phyloP scores from a whole-genome alignment of 805 yeast species.

The Saccharomycopsis sp. region DNA sequence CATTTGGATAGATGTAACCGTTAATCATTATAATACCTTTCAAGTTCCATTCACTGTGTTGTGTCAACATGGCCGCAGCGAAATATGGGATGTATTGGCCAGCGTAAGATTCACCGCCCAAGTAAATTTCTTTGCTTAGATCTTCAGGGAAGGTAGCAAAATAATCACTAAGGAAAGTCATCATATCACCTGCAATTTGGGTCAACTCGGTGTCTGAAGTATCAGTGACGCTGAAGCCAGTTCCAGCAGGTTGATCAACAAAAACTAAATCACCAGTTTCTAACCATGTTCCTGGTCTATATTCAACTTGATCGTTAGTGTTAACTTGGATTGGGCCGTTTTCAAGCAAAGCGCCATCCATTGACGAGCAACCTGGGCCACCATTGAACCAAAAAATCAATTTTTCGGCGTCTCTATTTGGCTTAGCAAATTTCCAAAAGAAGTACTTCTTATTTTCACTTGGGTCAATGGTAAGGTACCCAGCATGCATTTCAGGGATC shows the following conservation, averaged over 20 bases:
- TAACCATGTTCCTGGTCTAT: conserved; percentile 79
- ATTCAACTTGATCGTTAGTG: conserved; percentile 36
- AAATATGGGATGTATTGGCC: conserved; percentile 94
- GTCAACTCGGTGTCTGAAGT: conserved; percentile 44
- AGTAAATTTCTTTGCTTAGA: conserved; percentile 49
- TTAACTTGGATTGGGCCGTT: conserved; percentile 77
- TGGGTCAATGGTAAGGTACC: conserved; percentile 52
- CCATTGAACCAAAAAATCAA: conserved; percentile 90
- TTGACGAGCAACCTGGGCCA: conserved; percentile 97
- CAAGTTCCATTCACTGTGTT: conserved; percentile 31
- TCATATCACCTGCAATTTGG: conserved; percentile 55
- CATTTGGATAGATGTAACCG: conserved; percentile 89
- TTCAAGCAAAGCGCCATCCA: conserved; percentile 96
- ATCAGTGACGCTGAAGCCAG: conserved; percentile 73
- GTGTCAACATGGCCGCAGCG: conserved; percentile 51
- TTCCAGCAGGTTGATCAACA: conserved; percentile 92
- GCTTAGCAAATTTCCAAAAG: conserved; percentile 61
- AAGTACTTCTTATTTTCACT: conserved; percentile 54
- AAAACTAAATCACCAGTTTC: conserved; percentile 70
- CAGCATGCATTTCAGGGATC: conserved; percentile 45
- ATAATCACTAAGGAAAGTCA: conserved; percentile 59
- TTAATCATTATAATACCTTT: conserved; percentile 77
- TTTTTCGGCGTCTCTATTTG: conserved; percentile 27
- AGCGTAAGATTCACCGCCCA: conserved; percentile 96
- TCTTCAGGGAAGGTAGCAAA: conserved; percentile 71